phyloP scores from a whole-genome alignment of 2,329 filamentous ascomycete species.

The Aspergillus candidus region DNA sequence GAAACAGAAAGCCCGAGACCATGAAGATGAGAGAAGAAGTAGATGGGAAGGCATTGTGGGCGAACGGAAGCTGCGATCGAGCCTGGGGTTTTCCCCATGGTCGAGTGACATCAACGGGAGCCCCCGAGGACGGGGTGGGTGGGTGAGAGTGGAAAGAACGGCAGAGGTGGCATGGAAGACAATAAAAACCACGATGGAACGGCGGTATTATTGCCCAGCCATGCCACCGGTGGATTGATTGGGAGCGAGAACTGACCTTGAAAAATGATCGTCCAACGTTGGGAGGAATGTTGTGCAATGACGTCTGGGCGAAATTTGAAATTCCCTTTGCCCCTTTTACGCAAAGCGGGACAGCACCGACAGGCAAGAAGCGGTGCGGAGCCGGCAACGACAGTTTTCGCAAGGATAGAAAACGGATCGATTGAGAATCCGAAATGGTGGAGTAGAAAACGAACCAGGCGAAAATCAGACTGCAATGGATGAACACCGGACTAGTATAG shows the following conservation, averaged over 20 bases:
- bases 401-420: slow-evolving; percentile 3
- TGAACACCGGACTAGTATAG: slow-evolving; percentile 3
- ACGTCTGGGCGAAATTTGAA: slow-evolving; percentile 9
- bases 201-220: not conserved
- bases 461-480: slow-evolving; percentile 6
- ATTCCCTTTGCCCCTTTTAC: slow-evolving; percentile 12
- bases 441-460: slow-evolving; percentile 13
- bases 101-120: slow-evolving; percentile 10
- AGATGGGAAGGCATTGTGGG: slow-evolving; percentile 7
- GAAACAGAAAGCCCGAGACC: not conserved
- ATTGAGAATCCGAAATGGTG: slow-evolving; percentile 5
- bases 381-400: slow-evolving; percentile 4
- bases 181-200: not conserved
- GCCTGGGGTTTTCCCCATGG: slow-evolving; percentile 3
- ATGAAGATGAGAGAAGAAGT: slow-evolving; percentile 8
- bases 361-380: slow-evolving; percentile 7
- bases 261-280: slow-evolving; percentile 10
- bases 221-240: not conserved
- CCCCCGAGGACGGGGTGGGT: not conserved
- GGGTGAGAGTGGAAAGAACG: slow-evolving; percentile 2
- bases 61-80: slow-evolving; percentile 20
- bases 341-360: slow-evolving; percentile 11
- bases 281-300: slow-evolving; percentile 10
- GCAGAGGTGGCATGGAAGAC: not conserved
- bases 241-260: slow-evolving; percentile 7